phyloP scores from a whole-genome alignment of 768 basidiomycete genomes.

The Clitopilus hobsonii region DNA sequence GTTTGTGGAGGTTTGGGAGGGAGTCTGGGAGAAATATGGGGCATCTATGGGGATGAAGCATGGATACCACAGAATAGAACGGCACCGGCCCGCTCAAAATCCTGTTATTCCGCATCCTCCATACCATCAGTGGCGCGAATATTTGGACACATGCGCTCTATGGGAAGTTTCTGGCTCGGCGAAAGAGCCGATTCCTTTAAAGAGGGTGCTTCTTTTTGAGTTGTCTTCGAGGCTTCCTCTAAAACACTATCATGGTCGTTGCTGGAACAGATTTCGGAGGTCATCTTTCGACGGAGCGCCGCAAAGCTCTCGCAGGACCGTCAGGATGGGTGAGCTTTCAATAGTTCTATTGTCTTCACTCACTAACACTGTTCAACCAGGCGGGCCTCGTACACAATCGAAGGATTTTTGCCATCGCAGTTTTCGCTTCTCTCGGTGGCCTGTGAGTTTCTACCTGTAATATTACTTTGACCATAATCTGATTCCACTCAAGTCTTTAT shows the following conservation, averaged over 20 bases:
- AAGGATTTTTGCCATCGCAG: constrained; percentile 59
- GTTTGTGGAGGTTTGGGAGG: neutral
- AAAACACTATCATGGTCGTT: constrained; percentile 29
- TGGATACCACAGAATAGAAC: neutral
- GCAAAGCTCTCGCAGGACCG: constrained; percentile 53
- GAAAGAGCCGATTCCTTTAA: neutral
- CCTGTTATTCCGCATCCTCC: constrained; percentile 4
- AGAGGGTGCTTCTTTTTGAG: neutral
- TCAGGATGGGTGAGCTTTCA: constrained; percentile 60
- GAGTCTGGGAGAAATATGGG: neutral
- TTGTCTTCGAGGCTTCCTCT: neutral
- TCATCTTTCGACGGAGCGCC: constrained; percentile 36
- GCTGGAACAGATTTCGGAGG: constrained; percentile 32
- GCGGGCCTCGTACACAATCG: constrained; percentile 64
- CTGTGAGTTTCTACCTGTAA: constrained; percentile 38
- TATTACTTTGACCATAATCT: neutral
- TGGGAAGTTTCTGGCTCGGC: neutral
- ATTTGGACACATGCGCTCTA: constrained; percentile 7
- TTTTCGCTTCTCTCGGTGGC: constrained; percentile 78
- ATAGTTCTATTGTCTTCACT: constrained; percentile 3
- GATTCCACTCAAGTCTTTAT: constrained; percentile 44
- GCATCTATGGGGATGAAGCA: neutral
- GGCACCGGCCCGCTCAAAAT: neutral
- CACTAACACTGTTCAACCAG: constrained; percentile 22
- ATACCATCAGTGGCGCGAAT: constrained; percentile 4